phyloP scores from a whole-genome alignment of 345 rosid genomes.

The Linum trigynum region DNA sequence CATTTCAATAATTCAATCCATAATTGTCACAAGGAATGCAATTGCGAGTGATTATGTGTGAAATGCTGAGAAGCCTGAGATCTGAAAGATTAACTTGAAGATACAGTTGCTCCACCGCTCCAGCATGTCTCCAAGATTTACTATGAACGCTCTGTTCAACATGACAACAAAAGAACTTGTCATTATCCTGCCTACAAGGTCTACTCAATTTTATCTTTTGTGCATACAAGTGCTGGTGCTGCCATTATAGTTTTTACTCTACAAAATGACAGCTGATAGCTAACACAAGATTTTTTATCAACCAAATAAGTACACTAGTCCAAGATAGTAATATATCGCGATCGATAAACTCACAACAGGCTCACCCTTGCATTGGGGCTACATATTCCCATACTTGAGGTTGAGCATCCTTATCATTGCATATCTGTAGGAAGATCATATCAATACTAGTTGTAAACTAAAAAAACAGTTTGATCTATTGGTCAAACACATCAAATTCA shows the following conservation, averaged over 20 bases:
- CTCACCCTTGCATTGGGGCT: slow-evolving; percentile 72
- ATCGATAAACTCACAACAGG: neutral
- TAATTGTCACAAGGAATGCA: neutral
- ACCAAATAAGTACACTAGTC: neutral
- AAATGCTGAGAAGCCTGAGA: neutral
- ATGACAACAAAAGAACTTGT: no score
- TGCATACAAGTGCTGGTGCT: slow-evolving; percentile 40
- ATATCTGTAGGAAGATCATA: slow-evolving; percentile 38
- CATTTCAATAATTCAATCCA: neutral
- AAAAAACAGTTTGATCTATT: neutral
- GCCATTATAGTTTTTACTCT: slow-evolving; percentile 70
- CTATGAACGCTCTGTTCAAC: slow-evolving; percentile 55
- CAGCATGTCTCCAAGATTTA: slow-evolving; percentile 88
- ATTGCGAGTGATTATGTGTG: neutral
- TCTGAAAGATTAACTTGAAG: slow-evolving; percentile 49
- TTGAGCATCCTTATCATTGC: slow-evolving; percentile 60
- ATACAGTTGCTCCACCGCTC: slow-evolving; percentile 92
- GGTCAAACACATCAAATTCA: slow-evolving; percentile 4
- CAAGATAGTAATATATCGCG: neutral
- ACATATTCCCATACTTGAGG: slow-evolving; percentile 82
- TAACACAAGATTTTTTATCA: neutral
- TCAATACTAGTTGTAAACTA: neutral
- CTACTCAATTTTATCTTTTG: no score
- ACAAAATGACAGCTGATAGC: slow-evolving; percentile 44
- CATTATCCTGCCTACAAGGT: no score